Conservation (phyloP, 2,329 filamentous ascomycete genomes). For the Neonectria coccinea region DNA sequence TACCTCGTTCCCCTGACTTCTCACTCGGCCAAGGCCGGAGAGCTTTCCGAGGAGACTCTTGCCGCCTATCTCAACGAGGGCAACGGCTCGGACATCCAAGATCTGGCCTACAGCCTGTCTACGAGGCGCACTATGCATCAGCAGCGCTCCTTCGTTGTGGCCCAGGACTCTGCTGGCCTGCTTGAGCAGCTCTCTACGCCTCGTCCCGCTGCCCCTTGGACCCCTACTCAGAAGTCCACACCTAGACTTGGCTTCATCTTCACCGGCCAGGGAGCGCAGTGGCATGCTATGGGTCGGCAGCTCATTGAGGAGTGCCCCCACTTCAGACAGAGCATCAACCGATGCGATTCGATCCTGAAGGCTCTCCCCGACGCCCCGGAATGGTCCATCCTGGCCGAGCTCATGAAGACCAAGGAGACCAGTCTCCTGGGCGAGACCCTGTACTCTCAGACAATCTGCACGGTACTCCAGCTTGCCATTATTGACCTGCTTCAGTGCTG, state of each 20-base stretch:
- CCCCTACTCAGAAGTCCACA: slow-evolving; percentile 26
- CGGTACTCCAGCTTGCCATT: slow-evolving; percentile 56
- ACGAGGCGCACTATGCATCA: slow-evolving; percentile 37
- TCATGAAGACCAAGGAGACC: slow-evolving; percentile 47
- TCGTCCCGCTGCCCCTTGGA: slow-evolving; percentile 36
- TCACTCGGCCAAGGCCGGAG: slow-evolving; percentile 38
- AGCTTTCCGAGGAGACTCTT: slow-evolving; percentile 37
- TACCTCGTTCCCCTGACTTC: slow-evolving; percentile 41
- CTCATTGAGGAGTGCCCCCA: slow-evolving; percentile 44
- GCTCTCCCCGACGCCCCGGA: slow-evolving; percentile 31
- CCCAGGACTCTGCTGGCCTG: slow-evolving; percentile 27
- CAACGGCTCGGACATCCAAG: slow-evolving; percentile 28
- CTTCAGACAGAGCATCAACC: slow-evolving; percentile 45
- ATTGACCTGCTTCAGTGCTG: slow-evolving; percentile 51
- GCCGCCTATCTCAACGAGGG: slow-evolving; percentile 29
- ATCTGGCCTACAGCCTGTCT: slow-evolving; percentile 40
- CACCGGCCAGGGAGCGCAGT: slow-evolving; percentile 46
- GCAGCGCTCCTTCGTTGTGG: slow-evolving; percentile 42
- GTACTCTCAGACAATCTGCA: slow-evolving; percentile 53
- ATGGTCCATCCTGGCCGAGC: slow-evolving; percentile 49
- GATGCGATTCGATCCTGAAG: slow-evolving; percentile 46
- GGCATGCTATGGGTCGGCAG: slow-evolving; percentile 41
- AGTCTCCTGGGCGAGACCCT: slow-evolving; percentile 37
- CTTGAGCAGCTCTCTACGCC: slow-evolving; percentile 32
- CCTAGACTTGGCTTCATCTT: slow-evolving; percentile 43